Percentiles rank a stretch among this genome's conserved stretches.
These are phyloP conservation scores for Apostasia shenzhenica DNA, from an alignment of 106 monocot genomes.

Conservation along the genomic window DNA sequence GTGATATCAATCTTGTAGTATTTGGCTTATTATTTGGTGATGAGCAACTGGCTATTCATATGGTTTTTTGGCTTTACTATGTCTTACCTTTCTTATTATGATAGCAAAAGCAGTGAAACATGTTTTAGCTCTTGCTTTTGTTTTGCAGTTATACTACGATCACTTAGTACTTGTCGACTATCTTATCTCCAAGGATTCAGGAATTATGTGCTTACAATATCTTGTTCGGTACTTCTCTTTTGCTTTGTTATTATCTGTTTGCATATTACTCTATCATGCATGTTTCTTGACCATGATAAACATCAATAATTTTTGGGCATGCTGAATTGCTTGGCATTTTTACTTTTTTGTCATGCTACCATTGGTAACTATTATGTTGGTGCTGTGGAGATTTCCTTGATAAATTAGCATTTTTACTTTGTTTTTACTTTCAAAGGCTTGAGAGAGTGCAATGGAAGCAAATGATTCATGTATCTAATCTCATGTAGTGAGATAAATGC, in stretches of 20 bases:
- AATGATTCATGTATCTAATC: no score
- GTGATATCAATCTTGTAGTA: no score
- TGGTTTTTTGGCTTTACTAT: no score
- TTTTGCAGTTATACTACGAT: conserved; percentile 78
- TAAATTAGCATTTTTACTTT: no score
- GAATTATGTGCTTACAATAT: conserved; percentile 61
- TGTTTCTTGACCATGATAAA: not conserved
- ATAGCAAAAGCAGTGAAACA: no score
- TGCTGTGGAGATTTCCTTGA: not conserved
- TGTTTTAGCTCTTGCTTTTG: not conserved
- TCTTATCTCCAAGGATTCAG: conserved; percentile 82
- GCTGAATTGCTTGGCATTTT: no score
- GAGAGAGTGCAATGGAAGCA: no score
- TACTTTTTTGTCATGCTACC: not conserved
- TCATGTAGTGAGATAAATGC: no score
- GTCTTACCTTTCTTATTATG: no score
- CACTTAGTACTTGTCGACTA: conserved; percentile 87
- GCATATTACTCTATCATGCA: not conserved
- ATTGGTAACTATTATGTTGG: not conserved
- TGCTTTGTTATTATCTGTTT: not conserved
- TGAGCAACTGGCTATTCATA: no score
- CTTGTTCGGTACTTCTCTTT: conserved; percentile 56
- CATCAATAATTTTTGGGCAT: not conserved
- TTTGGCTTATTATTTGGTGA: no score
- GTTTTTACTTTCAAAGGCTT: no score